Percentiles rank a stretch among this genome's conserved stretches.
phyloP scores from a whole-genome alignment of 1,284 basidiomycete genomes.

The Cryptococcus sp. region DNA sequence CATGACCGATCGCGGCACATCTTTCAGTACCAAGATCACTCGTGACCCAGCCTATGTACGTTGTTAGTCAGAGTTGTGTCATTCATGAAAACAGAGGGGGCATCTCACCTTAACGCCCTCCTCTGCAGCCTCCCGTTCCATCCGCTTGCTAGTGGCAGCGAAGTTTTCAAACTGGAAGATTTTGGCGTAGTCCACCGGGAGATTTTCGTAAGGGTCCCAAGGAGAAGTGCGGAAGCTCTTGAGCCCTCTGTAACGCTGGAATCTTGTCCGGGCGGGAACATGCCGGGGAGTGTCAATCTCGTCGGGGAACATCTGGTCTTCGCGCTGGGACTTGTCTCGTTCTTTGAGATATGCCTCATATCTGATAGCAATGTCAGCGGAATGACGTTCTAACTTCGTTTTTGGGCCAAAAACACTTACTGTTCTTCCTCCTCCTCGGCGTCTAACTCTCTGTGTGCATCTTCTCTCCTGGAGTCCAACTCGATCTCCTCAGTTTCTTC shows the following conservation, averaged over 20 bases:
- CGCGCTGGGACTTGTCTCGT: conserved; percentile 59
- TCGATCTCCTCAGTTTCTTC: conserved; percentile 67
- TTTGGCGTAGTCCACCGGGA: conserved; percentile 87
- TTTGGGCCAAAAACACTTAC: conserved; percentile 54
- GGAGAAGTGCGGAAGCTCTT: conserved; percentile 89
- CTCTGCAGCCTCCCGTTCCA: conserved; percentile 63
- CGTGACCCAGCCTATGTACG: conserved; percentile 66
- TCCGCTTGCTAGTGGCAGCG: conserved; percentile 74
- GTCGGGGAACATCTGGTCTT: conserved; percentile 86
- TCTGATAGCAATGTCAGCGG: conserved; percentile 50
- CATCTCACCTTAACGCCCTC: conserved; percentile 65
- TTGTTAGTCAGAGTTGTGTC: conserved; percentile 20
- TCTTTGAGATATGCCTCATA: conserved; percentile 64
- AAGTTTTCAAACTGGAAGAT: conserved; percentile 98
- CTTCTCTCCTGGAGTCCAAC: conserved; percentile 48
- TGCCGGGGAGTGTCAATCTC: conserved; percentile 96
- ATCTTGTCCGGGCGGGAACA: conserved; percentile 76
- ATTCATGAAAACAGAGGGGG: background rate
- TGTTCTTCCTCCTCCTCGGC: conserved; percentile 77
- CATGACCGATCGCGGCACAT: conserved; percentile 58
- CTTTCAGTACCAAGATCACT: conserved; percentile 68
- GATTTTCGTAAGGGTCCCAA: conserved; percentile 96
- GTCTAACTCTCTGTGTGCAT: conserved; percentile 53
- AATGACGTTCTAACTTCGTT: background rate
- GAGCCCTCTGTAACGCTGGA: conserved; percentile 89